A percentile compares a stretch with the other conserved stretches of the same genome.
Conservation (phyloP, 2,329 filamentous ascomycete species). For the Tolypocladium guangdongense region DNA sequence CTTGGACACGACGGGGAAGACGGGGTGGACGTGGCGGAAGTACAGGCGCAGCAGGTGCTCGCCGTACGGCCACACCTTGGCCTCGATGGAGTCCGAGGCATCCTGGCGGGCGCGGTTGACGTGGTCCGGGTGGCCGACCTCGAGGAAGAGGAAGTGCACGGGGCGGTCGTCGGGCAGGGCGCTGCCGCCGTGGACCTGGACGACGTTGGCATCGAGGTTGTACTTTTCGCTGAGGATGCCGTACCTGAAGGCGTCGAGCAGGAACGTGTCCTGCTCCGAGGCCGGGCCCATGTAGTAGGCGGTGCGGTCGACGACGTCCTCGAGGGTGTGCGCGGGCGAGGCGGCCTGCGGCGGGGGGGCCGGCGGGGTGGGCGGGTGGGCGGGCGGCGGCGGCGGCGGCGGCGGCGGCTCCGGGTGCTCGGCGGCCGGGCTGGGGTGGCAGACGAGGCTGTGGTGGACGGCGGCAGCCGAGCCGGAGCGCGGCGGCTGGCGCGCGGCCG, state of each 20-base stretch:
- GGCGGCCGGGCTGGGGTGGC: not conserved
- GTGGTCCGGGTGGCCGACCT: slow-evolving; percentile 32
- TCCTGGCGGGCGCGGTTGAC: slow-evolving; percentile 24
- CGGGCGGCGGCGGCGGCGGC: not conserved
- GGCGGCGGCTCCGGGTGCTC: not conserved
- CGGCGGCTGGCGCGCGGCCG: not conserved
- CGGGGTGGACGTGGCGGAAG: slow-evolving; percentile 33
- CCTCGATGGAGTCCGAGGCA: slow-evolving; percentile 31
- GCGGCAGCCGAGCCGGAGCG: slow-evolving; percentile 9
- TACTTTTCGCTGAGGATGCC: slow-evolving; percentile 32
- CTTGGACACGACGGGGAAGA: slow-evolving; percentile 33
- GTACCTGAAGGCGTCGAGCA: slow-evolving; percentile 35
- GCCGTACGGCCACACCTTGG: slow-evolving; percentile 27
- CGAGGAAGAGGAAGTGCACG: slow-evolving; percentile 33
- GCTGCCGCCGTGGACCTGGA: slow-evolving; percentile 28
- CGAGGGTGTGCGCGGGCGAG: slow-evolving; percentile 22
- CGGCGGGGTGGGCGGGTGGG: not conserved
- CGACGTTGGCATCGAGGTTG: slow-evolving; percentile 32
- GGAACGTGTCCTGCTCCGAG: slow-evolving; percentile 34
- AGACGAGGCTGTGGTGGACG: slow-evolving; percentile 14
- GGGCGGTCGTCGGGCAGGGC: slow-evolving; percentile 24
- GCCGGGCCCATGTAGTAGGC: slow-evolving; percentile 34
- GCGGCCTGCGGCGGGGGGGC: not conserved
- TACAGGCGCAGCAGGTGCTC: slow-evolving; percentile 31
- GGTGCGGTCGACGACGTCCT: slow-evolving; percentile 29